phyloP scores from a whole-genome alignment of 208 protist genomes.

The Trypanosoma congolense region DNA sequence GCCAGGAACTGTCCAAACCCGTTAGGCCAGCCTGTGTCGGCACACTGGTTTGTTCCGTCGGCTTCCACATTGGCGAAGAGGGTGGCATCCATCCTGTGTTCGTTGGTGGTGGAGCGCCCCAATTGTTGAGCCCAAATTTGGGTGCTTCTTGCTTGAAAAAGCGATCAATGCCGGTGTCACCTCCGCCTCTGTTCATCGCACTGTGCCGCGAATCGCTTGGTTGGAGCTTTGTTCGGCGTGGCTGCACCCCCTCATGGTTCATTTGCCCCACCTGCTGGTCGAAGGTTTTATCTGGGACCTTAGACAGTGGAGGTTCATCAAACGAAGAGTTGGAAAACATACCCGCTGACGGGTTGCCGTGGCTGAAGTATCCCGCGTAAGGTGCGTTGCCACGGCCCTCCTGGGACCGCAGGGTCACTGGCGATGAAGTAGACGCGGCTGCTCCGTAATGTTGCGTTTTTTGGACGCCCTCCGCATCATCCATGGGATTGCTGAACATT shows the following conservation, averaged over 20 bases:
- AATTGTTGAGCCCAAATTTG: conserved; percentile 7
- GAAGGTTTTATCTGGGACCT: not conserved
- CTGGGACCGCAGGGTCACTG: not conserved
- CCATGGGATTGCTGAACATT: conserved; percentile 2
- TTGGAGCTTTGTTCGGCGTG: conserved; percentile 16
- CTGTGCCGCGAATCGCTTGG: not conserved
- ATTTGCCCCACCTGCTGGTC: not conserved
- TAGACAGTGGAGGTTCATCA: not conserved
- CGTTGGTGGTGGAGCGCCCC: conserved; percentile 6
- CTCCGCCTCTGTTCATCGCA: not conserved
- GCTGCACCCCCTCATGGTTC: not conserved
- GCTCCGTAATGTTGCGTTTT: not conserved
- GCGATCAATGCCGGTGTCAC: not conserved
- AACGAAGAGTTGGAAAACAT: not conserved
- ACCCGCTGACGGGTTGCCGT: not conserved
- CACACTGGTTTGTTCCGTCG: not conserved
- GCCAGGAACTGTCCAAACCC: conserved; percentile 1
- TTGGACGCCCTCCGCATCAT: not conserved
- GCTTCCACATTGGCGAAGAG: conserved; percentile 7
- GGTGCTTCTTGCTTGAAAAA: conserved; percentile 1
- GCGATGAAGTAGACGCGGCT: not conserved
- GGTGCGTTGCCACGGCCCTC: conserved; percentile 3
- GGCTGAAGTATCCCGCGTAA: conserved; percentile 18
- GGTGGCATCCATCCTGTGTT: not conserved
- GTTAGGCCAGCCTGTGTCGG: not conserved